A percentile compares a stretch with the other conserved stretches of the same genome.
Evolutionary conservation across 2,329 filamentous ascomycete genomes (phyloP).

Genomic region (Fusarium oligoseptatum): DNA sequence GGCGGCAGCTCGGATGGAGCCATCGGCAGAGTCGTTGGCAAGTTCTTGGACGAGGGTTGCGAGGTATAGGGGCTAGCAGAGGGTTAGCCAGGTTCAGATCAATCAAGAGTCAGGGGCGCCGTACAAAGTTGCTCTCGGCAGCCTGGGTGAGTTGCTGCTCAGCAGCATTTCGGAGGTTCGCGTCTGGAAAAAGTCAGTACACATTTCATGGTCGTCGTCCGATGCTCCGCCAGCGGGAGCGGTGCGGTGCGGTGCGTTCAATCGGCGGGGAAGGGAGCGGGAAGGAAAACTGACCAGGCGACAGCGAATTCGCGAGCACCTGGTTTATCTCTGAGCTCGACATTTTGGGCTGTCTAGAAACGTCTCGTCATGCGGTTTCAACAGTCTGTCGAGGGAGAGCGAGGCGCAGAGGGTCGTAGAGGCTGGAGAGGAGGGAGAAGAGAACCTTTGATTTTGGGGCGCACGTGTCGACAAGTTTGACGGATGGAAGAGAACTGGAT

Average conservation of each 20-base stretch:
- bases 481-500: constrained; percentile 43
- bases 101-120: constrained; percentile 47
- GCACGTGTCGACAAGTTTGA: constrained; percentile 51
- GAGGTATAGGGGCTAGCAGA: constrained; percentile 85
- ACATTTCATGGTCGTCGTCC: constrained; percentile 21
- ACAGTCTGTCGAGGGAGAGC: constrained; percentile 41
- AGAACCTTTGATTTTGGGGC: constrained; percentile 39
- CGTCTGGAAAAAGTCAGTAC: constrained; percentile 73
- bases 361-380: constrained; percentile 55
- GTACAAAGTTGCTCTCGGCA: constrained; percentile 95
- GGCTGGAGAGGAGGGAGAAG: constrained; percentile 30
- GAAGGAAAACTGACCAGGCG: constrained; percentile 77
- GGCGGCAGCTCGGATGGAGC: constrained; percentile 91
- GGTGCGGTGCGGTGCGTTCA: constrained; percentile 2
- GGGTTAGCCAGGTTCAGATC: constrained; percentile 44
- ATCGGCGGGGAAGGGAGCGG: constrained; percentile 24
- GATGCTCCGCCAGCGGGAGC: constrained; percentile 9
- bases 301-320: constrained; percentile 97
- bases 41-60: constrained; percentile 93
- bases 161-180: constrained; percentile 87
- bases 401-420: constrained; percentile 27
- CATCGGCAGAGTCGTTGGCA: constrained; percentile 87
- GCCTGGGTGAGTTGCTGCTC: constrained; percentile 95
- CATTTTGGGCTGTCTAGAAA: constrained; percentile 63
- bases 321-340: constrained; percentile 93